Conservation (phyloP, 768 basidiomycete genomes). For the Mycena indigotica region DNA sequence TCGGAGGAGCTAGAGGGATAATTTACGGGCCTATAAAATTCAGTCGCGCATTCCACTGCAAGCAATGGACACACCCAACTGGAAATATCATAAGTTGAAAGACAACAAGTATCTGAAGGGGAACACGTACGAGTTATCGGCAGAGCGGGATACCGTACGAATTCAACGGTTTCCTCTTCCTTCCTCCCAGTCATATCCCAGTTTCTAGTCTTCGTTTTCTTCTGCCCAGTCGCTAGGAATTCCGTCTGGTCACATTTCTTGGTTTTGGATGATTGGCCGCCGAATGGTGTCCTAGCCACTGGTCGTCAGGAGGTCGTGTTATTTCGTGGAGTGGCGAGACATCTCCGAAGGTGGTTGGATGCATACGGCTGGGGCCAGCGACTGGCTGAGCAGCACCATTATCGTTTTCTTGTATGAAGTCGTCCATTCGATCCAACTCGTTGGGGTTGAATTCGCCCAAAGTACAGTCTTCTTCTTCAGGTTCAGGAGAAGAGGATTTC, state of each 20-base stretch:
- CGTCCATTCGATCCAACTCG: slow-evolving; percentile 57
- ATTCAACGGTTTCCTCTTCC: slow-evolving; percentile 66
- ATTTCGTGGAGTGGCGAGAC: slow-evolving; percentile 44
- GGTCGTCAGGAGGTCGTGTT: slow-evolving; percentile 46
- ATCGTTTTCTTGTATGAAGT: slow-evolving; percentile 52
- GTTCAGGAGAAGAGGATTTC: no score
- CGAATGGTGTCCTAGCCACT: slow-evolving; percentile 36
- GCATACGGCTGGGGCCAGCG: slow-evolving; percentile 46
- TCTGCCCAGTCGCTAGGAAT: slow-evolving; percentile 80
- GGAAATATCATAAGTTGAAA: no score
- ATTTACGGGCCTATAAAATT: slow-evolving; percentile 22
- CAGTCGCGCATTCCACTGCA: slow-evolving; percentile 3
- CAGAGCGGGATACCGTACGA: slow-evolving; percentile 86
- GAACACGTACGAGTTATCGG: slow-evolving; percentile 62
- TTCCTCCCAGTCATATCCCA: slow-evolving; percentile 59
- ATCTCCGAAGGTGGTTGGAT: slow-evolving; percentile 74
- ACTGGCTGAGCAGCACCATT: slow-evolving; percentile 40
- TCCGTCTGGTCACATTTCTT: slow-evolving; percentile 93
- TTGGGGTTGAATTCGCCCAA: slow-evolving; percentile 56
- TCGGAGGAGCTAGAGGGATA: no score
- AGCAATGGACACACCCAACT: slow-evolving; percentile 53
- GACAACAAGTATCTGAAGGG: no score
- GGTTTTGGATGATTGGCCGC: slow-evolving; percentile 60
- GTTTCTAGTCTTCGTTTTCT: slow-evolving; percentile 53
- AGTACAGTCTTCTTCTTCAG: slow-evolving; percentile 46